These are phyloP conservation scores for Pyrenophora graminea DNA, from an alignment of 2,329 filamentous ascomycete genomes.

Conservation along the genomic window DNA sequence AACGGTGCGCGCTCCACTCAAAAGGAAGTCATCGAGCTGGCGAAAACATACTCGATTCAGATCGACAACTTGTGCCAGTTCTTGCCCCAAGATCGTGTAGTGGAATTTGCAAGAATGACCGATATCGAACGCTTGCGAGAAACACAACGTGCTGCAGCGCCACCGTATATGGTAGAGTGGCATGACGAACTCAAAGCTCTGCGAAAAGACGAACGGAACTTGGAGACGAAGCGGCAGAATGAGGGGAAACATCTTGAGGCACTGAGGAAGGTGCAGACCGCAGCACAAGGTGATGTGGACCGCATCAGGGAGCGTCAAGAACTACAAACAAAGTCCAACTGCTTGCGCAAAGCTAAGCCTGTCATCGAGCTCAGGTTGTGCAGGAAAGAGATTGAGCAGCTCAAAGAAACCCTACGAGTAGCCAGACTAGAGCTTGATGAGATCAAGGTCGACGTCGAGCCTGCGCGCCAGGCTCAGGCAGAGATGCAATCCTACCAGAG, in stretches of 20 bases:
- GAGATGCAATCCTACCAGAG: constrained; percentile 69
- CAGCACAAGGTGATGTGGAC: constrained; percentile 80
- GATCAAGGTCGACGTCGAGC: constrained; percentile 66
- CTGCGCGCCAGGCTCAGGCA: constrained; percentile 70
- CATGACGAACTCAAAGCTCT: constrained; percentile 75
- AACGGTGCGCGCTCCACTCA: constrained; percentile 67
- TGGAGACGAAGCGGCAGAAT: constrained; percentile 61
- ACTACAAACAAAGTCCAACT: constrained; percentile 65
- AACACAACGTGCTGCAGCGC: constrained; percentile 86
- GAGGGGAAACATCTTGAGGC: constrained; percentile 67
- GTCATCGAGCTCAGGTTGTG: constrained; percentile 67
- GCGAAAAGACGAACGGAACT: constrained; percentile 69
- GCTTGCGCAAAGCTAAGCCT: constrained; percentile 68
- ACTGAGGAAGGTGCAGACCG: constrained; percentile 73
- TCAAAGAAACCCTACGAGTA: constrained; percentile 60
- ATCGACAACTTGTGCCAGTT: constrained; percentile 99
- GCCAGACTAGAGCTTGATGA: constrained; percentile 62
- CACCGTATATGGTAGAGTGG: constrained; percentile 76
- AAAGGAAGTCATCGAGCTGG: constrained; percentile 69
- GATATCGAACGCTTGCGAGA: constrained; percentile 81
- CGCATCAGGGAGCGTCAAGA: constrained; percentile 74
- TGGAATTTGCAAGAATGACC: constrained; percentile 84
- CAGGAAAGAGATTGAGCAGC: constrained; percentile 52
- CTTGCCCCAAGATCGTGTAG: constrained; percentile 91
- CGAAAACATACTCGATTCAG: constrained; percentile 79